phyloP scores from a whole-genome alignment of 2,329 filamentous ascomycete genomes.

The Sporothrix dimorphospora region DNA sequence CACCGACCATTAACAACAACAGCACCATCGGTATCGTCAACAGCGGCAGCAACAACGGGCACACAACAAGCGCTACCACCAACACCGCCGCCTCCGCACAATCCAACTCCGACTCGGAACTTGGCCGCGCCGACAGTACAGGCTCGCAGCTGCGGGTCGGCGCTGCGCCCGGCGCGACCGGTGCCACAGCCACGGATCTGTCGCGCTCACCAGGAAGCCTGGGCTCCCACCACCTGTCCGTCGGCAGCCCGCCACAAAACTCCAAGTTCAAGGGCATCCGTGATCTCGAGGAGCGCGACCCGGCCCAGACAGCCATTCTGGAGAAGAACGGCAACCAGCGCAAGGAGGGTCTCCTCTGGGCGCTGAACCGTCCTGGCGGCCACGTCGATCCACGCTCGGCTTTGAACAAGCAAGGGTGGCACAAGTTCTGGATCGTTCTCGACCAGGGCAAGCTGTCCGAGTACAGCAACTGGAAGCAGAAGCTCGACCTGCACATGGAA shows the following conservation, averaged over 20 bases:
- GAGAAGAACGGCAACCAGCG: conserved; percentile 69
- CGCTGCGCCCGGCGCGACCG: conserved; percentile 49
- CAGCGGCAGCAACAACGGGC: conserved; percentile 12
- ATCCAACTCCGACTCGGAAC: conserved; percentile 66
- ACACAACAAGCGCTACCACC: conserved; percentile 38
- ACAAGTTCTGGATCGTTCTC: conserved; percentile 99
- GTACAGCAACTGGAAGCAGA: conserved; percentile 99
- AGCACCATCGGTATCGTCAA: neutral
- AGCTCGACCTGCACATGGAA: conserved; percentile 93
- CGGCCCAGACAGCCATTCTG: conserved; percentile 53
- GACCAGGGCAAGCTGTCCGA: conserved; percentile 96
- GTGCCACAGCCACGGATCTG: conserved; percentile 47
- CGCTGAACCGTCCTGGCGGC: conserved; percentile 86
- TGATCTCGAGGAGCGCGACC: conserved; percentile 83
- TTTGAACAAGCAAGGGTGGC: conserved; percentile 96
- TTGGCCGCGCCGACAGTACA: conserved; percentile 74
- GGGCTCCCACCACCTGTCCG: conserved; percentile 48
- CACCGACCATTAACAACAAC: neutral
- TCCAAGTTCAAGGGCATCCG: conserved; percentile 86
- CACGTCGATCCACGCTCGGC: conserved; percentile 89
- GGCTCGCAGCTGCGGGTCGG: conserved; percentile 66
- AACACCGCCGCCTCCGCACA: conserved; percentile 31
- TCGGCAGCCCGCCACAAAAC: conserved; percentile 56
- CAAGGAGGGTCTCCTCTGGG: conserved; percentile 95
- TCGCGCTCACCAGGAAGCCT: conserved; percentile 62